These are phyloP conservation scores for Boeremia exigua DNA, from an alignment of 2,329 filamentous ascomycete genomes.

Conservation along the genomic window DNA sequence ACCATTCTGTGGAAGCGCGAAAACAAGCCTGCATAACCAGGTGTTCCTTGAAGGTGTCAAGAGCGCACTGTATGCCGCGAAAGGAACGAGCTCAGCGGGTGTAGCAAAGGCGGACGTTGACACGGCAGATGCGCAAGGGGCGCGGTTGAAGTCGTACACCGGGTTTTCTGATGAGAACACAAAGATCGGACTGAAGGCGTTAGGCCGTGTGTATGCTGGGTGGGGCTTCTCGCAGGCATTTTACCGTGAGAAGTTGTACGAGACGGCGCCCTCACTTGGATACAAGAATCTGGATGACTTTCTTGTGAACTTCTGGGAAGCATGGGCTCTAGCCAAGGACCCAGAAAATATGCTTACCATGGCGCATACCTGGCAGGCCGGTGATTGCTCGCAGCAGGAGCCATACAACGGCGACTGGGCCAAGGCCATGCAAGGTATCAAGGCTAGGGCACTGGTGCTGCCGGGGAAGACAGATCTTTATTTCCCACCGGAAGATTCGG, in stretches of 20 bases:
- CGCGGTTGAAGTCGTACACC: constrained; percentile 44
- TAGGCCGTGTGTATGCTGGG: constrained; percentile 77
- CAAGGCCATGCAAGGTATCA: constrained; percentile 68
- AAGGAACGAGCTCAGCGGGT: constrained; percentile 60
- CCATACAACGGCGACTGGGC: constrained; percentile 72
- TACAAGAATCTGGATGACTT: constrained; percentile 76
- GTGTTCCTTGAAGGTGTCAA: constrained; percentile 72
- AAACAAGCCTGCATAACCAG: constrained; percentile 70
- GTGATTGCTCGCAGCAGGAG: constrained; percentile 71
- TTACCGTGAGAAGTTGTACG: constrained; percentile 74
- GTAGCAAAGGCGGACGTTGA: constrained; percentile 40
- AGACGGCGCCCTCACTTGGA: constrained; percentile 61
- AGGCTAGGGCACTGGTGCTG: constrained; percentile 73
- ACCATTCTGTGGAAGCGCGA: constrained; percentile 71
- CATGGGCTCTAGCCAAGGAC: constrained; percentile 74
- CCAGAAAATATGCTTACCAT: constrained; percentile 77
- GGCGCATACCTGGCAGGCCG: constrained; percentile 80
- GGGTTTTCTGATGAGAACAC: constrained; percentile 62
- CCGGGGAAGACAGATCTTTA: constrained; percentile 79
- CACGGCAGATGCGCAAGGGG: constrained; percentile 29
- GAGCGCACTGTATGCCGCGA: constrained; percentile 63
- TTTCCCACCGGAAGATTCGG: constrained; percentile 81
- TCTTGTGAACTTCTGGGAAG: constrained; percentile 77
- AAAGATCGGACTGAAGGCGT: constrained; percentile 68
- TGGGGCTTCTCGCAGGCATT: constrained; percentile 84